A percentile compares a stretch with the other conserved stretches of the same genome.
These are phyloP conservation scores for Scedosporium minutisporum DNA, from an alignment of 2,329 filamentous ascomycete species.

Conservation along the genomic window DNA sequence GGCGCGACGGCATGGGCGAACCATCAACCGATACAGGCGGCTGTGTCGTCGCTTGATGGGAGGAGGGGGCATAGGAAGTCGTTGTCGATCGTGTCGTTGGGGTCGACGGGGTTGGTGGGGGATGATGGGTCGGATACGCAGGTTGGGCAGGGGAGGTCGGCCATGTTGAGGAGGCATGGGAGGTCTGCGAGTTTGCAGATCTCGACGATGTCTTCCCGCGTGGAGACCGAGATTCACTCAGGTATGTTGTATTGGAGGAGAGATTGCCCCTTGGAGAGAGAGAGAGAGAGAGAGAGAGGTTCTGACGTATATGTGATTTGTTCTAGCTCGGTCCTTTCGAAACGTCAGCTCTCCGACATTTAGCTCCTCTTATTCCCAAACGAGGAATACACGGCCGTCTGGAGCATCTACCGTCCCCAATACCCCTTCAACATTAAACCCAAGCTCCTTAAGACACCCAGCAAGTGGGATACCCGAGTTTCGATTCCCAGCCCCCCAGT, in stretches of 20 bases:
- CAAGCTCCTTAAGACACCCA: slow-evolving; percentile 28
- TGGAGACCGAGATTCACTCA: slow-evolving; percentile 27
- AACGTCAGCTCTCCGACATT: slow-evolving; percentile 41
- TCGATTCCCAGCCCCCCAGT: slow-evolving; percentile 39
- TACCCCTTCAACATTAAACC: slow-evolving; percentile 28
- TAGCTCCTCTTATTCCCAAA: slow-evolving; percentile 30
- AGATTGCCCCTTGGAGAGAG: slow-evolving; percentile 28
- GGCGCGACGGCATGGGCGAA: background rate
- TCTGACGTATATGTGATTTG: background rate
- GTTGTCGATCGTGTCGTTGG: slow-evolving; percentile 73
- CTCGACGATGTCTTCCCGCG: slow-evolving; percentile 26
- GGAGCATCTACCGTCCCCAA: slow-evolving; percentile 34
- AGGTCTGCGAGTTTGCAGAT: slow-evolving; percentile 79
- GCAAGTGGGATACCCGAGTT: slow-evolving; percentile 33
- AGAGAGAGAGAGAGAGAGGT: background rate
- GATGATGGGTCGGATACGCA: slow-evolving; percentile 29
- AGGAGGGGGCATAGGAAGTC: slow-evolving; percentile 53
- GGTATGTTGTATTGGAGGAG: slow-evolving; percentile 23
- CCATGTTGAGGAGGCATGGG: slow-evolving; percentile 44
- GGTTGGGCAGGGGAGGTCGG: slow-evolving; percentile 2
- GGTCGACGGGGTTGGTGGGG: slow-evolving; percentile 39
- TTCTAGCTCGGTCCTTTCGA: slow-evolving; percentile 30
- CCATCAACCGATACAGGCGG: slow-evolving; percentile 2
- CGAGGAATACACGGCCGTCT: slow-evolving; percentile 34
- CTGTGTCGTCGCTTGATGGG: slow-evolving; percentile 14